These are phyloP conservation scores for Termitomyces sp. DNA, from an alignment of 768 basidiomycete genomes.

Conservation along the genomic window DNA sequence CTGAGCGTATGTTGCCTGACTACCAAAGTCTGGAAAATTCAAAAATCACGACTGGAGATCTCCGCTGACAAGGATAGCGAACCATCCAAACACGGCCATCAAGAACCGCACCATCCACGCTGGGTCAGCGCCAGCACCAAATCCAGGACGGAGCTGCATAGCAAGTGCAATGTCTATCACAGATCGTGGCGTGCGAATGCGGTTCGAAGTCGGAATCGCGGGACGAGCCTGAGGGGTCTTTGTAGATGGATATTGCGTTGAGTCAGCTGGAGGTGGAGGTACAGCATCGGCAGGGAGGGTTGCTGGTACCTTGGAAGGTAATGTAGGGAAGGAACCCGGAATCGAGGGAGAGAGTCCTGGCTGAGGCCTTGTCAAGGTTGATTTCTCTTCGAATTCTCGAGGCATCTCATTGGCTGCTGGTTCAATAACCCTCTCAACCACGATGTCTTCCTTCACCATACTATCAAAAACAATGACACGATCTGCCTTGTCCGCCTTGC, in stretches of 20 bases:
- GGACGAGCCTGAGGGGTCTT: background rate
- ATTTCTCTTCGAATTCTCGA: background rate
- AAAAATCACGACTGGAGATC: background rate
- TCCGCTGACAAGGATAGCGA: constrained; percentile 50
- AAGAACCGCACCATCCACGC: constrained; percentile 80
- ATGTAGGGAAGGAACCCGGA: constrained; percentile 1
- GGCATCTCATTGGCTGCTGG: background rate
- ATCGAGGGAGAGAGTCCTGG: background rate
- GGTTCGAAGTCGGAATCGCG: background rate
- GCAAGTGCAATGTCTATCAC: constrained; percentile 69
- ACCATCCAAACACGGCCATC: constrained; percentile 80
- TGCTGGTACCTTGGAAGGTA: constrained; percentile 3
- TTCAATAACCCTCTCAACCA: background rate
- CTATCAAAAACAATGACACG: background rate
- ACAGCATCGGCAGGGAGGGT: background rate
- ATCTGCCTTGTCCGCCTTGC: background rate
- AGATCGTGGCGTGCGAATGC: constrained; percentile 31
- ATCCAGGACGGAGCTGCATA: constrained; percentile 74
- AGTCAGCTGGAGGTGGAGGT: constrained; percentile 1
- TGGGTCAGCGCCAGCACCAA: constrained; percentile 68
- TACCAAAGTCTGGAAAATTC: background rate
- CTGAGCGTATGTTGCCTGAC: background rate
- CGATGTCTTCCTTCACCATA: background rate
- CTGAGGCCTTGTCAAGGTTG: background rate
- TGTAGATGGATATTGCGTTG: background rate